These are phyloP conservation scores for Paecilomyces variotii DNA, from an alignment of 2,329 filamentous ascomycete genomes.

Conservation along the genomic window DNA sequence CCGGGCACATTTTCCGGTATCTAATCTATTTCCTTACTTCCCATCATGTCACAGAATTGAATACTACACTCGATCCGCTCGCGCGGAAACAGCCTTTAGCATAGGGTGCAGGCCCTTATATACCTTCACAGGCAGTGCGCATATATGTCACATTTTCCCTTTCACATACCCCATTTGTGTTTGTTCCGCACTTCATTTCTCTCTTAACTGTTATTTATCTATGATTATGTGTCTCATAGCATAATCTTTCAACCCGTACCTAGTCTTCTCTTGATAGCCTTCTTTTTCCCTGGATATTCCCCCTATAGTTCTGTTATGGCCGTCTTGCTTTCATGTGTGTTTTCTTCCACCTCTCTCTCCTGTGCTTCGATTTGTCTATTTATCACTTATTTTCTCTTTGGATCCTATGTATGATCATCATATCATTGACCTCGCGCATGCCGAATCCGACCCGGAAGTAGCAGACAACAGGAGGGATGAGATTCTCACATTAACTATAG, in stretches of 20 bases:
- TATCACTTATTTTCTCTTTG: conserved; percentile 1
- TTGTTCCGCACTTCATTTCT: not conserved
- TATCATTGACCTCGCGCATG: not conserved
- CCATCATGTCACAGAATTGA: not conserved
- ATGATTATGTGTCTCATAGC: not conserved
- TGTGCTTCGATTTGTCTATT: not conserved
- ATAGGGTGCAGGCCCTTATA: not conserved
- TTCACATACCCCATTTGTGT: not conserved
- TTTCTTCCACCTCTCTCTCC: not conserved
- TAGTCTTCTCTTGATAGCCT: not conserved
- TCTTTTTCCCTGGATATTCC: not conserved
- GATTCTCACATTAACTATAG: not conserved
- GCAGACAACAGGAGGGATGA: not conserved
- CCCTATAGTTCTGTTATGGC: conserved; percentile 1
- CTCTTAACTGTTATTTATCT: not conserved
- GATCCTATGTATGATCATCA: not conserved
- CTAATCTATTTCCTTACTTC: not conserved
- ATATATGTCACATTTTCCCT: not conserved
- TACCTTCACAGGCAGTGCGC: not conserved
- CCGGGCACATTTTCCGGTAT: not conserved
- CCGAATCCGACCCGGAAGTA: not conserved
- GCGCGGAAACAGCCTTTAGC: not conserved
- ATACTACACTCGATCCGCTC: not conserved
- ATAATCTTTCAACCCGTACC: not conserved
- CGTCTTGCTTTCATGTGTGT: conserved; percentile 1